These are phyloP conservation scores for Phyllostachys edulis DNA, from an alignment of 176 grass and related monocot species.

Conservation along the genomic window DNA sequence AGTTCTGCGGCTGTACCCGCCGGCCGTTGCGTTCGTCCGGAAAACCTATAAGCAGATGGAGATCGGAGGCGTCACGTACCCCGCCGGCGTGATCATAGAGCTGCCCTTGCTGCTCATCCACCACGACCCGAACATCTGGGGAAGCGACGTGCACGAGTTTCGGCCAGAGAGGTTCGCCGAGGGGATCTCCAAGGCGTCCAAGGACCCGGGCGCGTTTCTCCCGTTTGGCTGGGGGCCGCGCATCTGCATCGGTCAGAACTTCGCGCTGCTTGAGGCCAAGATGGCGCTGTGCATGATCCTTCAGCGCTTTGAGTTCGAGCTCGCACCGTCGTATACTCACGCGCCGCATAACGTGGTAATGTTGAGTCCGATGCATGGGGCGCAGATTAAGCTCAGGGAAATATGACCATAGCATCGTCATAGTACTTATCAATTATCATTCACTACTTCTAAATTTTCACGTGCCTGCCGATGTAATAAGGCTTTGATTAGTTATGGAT, in stretches of 20 bases:
- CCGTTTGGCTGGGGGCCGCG: conserved; percentile 58
- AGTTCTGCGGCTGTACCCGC: conserved; percentile 66
- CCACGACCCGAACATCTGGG: conserved; percentile 49
- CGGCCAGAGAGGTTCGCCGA: conserved; percentile 50
- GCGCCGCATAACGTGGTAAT: conserved; percentile 27
- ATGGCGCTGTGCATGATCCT: conserved; percentile 52
- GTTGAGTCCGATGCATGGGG: conserved; percentile 50
- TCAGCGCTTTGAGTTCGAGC: conserved; percentile 48
- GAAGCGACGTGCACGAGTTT: conserved; percentile 56
- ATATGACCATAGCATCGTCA: neutral
- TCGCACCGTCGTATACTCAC: conserved; percentile 37
- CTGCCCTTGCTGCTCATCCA: conserved; percentile 36
- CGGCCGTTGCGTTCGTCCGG: neutral
- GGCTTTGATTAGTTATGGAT: neutral
- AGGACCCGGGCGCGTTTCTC: conserved; percentile 27
- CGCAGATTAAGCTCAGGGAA: conserved; percentile 43
- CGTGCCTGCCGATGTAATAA: neutral
- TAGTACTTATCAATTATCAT: too few species aligned
- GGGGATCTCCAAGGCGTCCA: conserved; percentile 51
- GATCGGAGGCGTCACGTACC: conserved; percentile 36
- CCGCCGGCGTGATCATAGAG: conserved; percentile 37
- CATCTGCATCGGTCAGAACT: conserved; percentile 65
- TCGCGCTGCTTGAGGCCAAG: conserved; percentile 56
- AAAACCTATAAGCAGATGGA: conserved; percentile 42
- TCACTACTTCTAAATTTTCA: too few species aligned